Evolutionary conservation across 106 monocot genomes (phyloP), one percentile per base, ranked within the genome.

Genomic region (Allium fistulosum): DNA sequence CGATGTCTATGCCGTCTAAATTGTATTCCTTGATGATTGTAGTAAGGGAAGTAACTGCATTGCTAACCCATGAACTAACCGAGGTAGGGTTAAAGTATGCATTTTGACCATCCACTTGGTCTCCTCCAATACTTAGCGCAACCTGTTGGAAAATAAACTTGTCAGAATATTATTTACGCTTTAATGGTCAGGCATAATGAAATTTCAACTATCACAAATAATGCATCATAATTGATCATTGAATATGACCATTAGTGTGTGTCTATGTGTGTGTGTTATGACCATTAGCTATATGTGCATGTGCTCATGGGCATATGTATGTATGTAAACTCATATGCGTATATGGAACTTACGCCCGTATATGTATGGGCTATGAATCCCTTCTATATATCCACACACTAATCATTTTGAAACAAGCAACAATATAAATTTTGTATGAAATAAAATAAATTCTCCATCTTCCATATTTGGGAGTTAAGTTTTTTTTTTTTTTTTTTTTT

Each of bases 1-100:
- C 77, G 17, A 85, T 46, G 71, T 85, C 80, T 22, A 85, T 63
- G 61, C 84, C 84, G 15, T 85, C 84, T 11, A 85, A 68, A 46
- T 69, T 22, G 71, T 81, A 85, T 14, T 70, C 12, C 16, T 70
- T 26, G 28, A 85, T 82, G 56, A 85, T 79, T 2, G 27, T 22
- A 1, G 78, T 78, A 1, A 85, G 59, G 4, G 81, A 81, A 8
- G 51, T 28, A 57, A 82, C 78, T 7, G 79, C 85, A 17, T 85
- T 85, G 58, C 45, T 51, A 14, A 85, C 85, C 85, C 81, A 82
- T 6, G 76, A 66, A 27, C 78, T 68, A 7, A 79, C 45, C 0
- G 82, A 76, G 57, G 62, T 17, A 17, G 80, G 70, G 52, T 62
- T 49, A 76, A 87, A 87, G 67, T 74, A 53, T 1, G 53, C 67